Evolutionary conservation across 192 early-diverging fungal species (phyloP), one percentile per base, ranked within the genome.

Genomic region (Backusella mclennaniae): DNA sequence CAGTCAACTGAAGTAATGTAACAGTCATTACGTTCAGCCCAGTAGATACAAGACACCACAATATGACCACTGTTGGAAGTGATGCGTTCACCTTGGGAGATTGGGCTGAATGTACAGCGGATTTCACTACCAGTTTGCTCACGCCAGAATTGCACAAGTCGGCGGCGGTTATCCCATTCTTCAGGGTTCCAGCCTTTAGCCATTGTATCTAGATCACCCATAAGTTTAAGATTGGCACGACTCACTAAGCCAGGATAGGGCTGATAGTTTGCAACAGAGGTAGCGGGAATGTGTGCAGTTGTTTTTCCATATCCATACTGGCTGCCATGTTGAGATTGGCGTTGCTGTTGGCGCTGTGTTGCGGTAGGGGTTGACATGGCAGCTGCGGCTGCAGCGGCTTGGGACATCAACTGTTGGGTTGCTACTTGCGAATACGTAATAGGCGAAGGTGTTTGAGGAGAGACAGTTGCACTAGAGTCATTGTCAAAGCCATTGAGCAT

Each of bases 1-100:
- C 88, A 93, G 74, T 94, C 93, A 56, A 93, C 92, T 11, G 90
- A 92, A 35, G 93, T 94, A 46, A 94, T 87, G 77, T 89, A 94
- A 76, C 86, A 93, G 35, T 93, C 89, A 31, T 90, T 86, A 68
- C 84, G 87, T 78, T 89, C 89, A 49, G 86, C 86, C 92, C 93
- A 94, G 82, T 89, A 93, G 77, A 94, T 92, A 81, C 93, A 94
- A 2, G 93, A 94, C n/a, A 93, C 87, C 14, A 92, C 87, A 66
- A 93, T 90, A 29, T 71, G 70, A 2, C 70, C 70, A 33, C 29
- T 71, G 15, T 71, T 71, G 1, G 70, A 31, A 15, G 26, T 29
- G 14, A 71, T 71, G 12, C 70, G 84, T 11, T 93, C 87, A 9
- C 84, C 82, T 19, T 85, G 89, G 0, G 89, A 82, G 11, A 94